Conservation (phyloP, 2,329 filamentous ascomycete species). For the Chaetomium sp. region DNA sequence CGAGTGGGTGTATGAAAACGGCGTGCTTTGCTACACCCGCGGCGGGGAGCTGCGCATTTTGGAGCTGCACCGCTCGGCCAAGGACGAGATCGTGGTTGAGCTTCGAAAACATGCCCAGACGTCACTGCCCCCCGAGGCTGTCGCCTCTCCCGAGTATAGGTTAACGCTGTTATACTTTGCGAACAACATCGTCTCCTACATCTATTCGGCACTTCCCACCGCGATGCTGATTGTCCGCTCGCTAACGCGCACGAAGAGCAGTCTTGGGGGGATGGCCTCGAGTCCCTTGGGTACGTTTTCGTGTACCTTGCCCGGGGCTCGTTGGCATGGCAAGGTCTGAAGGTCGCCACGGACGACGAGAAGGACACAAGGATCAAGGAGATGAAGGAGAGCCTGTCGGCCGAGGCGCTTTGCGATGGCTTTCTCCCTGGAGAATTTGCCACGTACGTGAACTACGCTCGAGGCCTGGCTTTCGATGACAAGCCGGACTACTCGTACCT, state of each 20-base stretch:
- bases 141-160: slow-evolving; percentile 33
- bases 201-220: slow-evolving; percentile 41
- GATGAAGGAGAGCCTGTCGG: slow-evolving; percentile 2
- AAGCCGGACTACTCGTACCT: slow-evolving; percentile 3
- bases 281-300: slow-evolving; percentile 2
- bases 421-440: background rate
- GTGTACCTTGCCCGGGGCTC: background rate
- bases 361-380: background rate
- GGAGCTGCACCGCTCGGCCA: slow-evolving; percentile 45
- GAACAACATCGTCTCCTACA: slow-evolving; percentile 50
- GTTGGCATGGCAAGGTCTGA: slow-evolving; percentile 1
- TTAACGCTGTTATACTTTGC: slow-evolving; percentile 53
- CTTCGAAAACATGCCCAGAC: slow-evolving; percentile 35
- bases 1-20: slow-evolving; percentile 56
- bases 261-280: slow-evolving; percentile 42
- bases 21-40: slow-evolving; percentile 58
- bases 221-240: background rate
- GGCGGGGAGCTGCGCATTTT: slow-evolving; percentile 48
- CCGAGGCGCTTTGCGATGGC: background rate
- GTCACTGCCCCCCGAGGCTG: slow-evolving; percentile 33
- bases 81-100: slow-evolving; percentile 50
- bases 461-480: background rate
- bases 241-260: slow-evolving; percentile 55
- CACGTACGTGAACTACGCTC: background rate
- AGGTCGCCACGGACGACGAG: background rate